Conservation (phyloP, 805 yeast genomes). For the Starmerella kuoi region DNA sequence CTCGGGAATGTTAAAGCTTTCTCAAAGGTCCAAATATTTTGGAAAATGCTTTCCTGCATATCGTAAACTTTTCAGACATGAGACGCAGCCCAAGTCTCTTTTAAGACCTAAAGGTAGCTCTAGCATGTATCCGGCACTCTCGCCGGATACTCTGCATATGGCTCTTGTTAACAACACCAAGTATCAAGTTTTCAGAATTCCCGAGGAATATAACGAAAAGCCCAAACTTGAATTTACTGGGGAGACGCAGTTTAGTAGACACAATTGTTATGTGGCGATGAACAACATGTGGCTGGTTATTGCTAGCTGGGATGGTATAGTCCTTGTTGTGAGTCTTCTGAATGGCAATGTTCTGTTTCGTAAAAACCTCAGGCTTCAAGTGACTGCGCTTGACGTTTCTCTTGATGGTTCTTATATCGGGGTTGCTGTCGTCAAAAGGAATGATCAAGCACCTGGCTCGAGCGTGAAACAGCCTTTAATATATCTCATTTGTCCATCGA, state of each 20-base stretch:
- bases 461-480: constrained; percentile 68
- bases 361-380: constrained; percentile 58
- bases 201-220: constrained; percentile 33
- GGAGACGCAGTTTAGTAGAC: constrained; percentile 32
- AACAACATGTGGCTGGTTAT: constrained; percentile 50
- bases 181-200: constrained; percentile 62
- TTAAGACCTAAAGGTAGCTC: constrained; percentile 34
- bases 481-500: constrained; percentile 38
- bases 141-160: constrained; percentile 53
- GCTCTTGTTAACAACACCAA: constrained; percentile 53
- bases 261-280: constrained; percentile 28
- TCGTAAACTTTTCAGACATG: constrained; percentile 45
- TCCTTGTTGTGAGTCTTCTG: constrained; percentile 51
- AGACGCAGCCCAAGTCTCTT: constrained; percentile 42
- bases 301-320: constrained; percentile 59
- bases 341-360: constrained; percentile 57
- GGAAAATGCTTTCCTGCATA: constrained; percentile 75
- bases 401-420: constrained; percentile 55
- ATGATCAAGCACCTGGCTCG: constrained; percentile 23
- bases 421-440: constrained; percentile 41
- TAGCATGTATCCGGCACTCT: constrained; percentile 43
- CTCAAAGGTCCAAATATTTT: constrained; percentile 34
- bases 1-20: background rate
- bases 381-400: constrained; percentile 65
- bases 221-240: constrained; percentile 61